Base-by-base conservation (phyloP, 2,329 filamentous ascomycete species). In the Xylariaceae sp. region DNA sequence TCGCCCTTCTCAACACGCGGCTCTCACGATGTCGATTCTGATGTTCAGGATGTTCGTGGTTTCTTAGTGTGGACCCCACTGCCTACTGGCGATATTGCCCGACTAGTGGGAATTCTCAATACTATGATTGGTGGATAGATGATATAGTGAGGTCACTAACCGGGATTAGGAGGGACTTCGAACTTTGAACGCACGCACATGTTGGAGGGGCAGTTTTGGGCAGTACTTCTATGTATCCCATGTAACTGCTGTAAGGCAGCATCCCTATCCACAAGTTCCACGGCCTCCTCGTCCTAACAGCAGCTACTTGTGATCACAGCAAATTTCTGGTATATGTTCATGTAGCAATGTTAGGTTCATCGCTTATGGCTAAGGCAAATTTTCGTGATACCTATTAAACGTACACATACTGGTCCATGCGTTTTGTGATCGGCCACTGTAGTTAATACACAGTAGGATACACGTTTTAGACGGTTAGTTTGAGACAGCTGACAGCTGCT, bases 81-180 rank as follows among this genome's bases (percentile, higher is more conserved):
- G 21, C 52, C 32, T 50, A 20, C 45, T 54, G 50, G 32, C 7
- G 52, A 40, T 50, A 42, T 20, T 59, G 52, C 44, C 16, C 49
- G 48, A 37, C 41, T 21, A 19, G 14, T 53, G 26, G 42, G 49
- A 43, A 37, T 37, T 37, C 20, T 50, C 12, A 29, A 32, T 19
- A 3, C 20, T 19, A 29, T 37, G 32, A 40, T 52, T 47, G 54
- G 57, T 45, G 43, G 55, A 44, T n/a, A 37, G 44, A 40, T 48
- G 47, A 55, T 20, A 32, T 29, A 48, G 57, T 62, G 60, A 62
- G 32, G 50, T 62, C 60, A 62, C 48, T 29, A 52, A 49, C 60
- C 7, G 40, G 60, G 57, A 60, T 60, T 37, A 52, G 40, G 54
- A 57, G 57, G 57, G 59, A 54, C 49, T 42, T 50, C 50, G 21